phyloP scores from a whole-genome alignment of 2,329 filamentous ascomycete genomes.

The Aspergillus unguis region DNA sequence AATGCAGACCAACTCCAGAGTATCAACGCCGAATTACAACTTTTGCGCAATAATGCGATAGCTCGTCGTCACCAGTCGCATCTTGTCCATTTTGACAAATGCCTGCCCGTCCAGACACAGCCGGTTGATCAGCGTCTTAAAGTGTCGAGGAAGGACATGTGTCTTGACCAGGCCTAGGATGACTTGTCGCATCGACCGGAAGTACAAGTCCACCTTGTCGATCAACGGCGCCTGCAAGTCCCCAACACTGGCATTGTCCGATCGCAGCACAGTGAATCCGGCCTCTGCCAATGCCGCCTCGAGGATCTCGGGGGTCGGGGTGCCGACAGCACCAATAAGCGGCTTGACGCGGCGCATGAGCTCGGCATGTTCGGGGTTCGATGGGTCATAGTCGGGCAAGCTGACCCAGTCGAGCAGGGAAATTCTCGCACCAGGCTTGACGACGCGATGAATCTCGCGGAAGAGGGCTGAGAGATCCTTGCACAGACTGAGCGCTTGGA shows the following conservation, averaged over 20 bases:
- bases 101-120: slow-evolving; percentile 54
- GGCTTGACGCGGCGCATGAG: slow-evolving; percentile 56
- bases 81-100: slow-evolving; percentile 55
- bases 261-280: slow-evolving; percentile 48
- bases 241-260: slow-evolving; percentile 53
- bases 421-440: slow-evolving; percentile 52
- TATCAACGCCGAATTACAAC: slow-evolving; percentile 3
- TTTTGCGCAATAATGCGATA: slow-evolving; percentile 54
- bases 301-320: slow-evolving; percentile 49
- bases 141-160: slow-evolving; percentile 49
- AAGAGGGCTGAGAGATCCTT: slow-evolving; percentile 49
- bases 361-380: slow-evolving; percentile 47
- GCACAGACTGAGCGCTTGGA: slow-evolving; percentile 55
- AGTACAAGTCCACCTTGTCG: slow-evolving; percentile 54
- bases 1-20: too few relatives aligned
- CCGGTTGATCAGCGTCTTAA: slow-evolving; percentile 53
- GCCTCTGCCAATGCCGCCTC: slow-evolving; percentile 47
- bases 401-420: slow-evolving; percentile 55
- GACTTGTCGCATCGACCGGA: slow-evolving; percentile 49
- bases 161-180: slow-evolving; percentile 50
- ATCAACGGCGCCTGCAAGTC: slow-evolving; percentile 53
- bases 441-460: slow-evolving; percentile 48
- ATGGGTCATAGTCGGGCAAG: slow-evolving; percentile 48
- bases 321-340: slow-evolving; percentile 54
- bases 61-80: slow-evolving; percentile 52